Percentiles rank a stretch among this genome's conserved stretches.
Conservation (phyloP, 1,284 basidiomycete species). For the Ceratobasidium sp. region DNA sequence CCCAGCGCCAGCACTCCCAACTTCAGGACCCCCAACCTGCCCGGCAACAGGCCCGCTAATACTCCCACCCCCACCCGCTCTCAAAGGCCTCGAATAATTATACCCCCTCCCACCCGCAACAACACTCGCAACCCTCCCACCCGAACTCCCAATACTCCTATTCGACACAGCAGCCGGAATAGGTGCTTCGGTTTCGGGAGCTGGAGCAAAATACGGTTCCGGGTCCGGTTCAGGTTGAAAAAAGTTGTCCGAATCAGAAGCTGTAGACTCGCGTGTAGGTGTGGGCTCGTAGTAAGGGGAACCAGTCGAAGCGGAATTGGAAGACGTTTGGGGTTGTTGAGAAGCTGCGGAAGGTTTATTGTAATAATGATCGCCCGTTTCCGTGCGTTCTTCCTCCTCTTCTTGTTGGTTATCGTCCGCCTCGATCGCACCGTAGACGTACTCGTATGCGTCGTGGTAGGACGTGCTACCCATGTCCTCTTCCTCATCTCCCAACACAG, state of each 20-base stretch:
- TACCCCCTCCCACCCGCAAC: constrained; percentile 26
- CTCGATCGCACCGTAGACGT: constrained; percentile 41
- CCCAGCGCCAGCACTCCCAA: not conserved
- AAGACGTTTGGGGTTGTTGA: too few species aligned
- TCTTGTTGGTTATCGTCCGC: constrained; percentile 29
- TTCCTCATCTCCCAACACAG: constrained; percentile 1
- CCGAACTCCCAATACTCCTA: not conserved
- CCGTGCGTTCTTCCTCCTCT: not conserved
- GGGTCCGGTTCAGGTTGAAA: not conserved
- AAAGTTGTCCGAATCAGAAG: not conserved
- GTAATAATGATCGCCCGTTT: not conserved
- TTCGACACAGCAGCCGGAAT: not conserved
- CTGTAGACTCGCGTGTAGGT: not conserved
- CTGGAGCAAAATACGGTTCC: constrained; percentile 25
- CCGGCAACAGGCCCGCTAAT: constrained; percentile 13
- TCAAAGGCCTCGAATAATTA: constrained; percentile 39
- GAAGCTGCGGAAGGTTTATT: too few species aligned
- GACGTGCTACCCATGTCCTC: constrained; percentile 39
- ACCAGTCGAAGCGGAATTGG: not conserved
- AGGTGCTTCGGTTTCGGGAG: constrained; percentile 10
- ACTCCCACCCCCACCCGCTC: constrained; percentile 29
- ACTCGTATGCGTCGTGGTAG: constrained; percentile 42
- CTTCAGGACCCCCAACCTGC: not conserved
- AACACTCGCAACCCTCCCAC: constrained; percentile 24
- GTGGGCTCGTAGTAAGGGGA: not conserved